Evolutionary conservation across 176 grass and related monocot genomes (phyloP).

Genomic region (Eragrostis nindensis): DNA sequence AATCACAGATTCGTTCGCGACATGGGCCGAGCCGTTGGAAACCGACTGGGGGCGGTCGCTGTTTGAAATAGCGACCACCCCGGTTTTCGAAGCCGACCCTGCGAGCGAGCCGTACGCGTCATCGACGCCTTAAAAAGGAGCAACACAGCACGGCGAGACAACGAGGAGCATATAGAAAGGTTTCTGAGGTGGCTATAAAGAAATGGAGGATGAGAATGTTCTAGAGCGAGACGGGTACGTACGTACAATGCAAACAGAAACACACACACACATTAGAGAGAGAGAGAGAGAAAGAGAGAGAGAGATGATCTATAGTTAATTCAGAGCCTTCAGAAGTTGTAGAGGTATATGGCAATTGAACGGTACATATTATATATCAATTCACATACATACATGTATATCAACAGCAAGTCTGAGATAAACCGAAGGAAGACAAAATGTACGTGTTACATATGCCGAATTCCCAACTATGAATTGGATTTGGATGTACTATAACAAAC

Average conservation of each 20-base stretch:
- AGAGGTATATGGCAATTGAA: conserved; percentile 18
- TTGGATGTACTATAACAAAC: neutral
- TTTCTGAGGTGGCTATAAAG: neutral
- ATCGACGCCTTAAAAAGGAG: no score
- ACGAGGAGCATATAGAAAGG: no score
- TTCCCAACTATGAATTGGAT: conserved; percentile 32
- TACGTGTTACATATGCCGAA: conserved; percentile 14
- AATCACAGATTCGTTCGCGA: no score
- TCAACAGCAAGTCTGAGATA: conserved; percentile 40
- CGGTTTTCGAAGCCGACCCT: no score
- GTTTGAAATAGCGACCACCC: no score
- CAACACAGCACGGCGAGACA: no score
- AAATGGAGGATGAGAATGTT: neutral
- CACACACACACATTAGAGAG: no score
- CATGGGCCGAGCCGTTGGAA: no score
- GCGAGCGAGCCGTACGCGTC: neutral
- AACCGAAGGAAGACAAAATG: conserved; percentile 12
- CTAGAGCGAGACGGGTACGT: neutral
- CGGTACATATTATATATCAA: neutral
- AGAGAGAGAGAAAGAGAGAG: no score
- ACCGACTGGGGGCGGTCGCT: no score
- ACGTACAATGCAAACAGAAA: neutral
- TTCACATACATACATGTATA: conserved; percentile 23
- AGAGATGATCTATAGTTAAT: no score
- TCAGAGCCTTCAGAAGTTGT: neutral